Percentiles rank a stretch among this genome's conserved stretches.
Conservation (phyloP, 257 asterid species). For the Hygrophila difformis region DNA sequence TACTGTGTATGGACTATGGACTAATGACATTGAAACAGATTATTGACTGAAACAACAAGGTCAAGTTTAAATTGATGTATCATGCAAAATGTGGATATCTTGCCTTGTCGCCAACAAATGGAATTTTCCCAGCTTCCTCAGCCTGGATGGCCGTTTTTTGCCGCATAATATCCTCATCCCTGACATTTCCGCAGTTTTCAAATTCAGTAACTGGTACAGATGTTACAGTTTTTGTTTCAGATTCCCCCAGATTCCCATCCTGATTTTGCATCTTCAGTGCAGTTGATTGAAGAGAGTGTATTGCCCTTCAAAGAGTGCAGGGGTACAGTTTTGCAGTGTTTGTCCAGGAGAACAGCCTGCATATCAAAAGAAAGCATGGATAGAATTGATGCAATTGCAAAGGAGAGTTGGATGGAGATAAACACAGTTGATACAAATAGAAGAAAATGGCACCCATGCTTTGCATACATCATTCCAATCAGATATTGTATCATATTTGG, state of each 20-base stretch:
- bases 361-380: slow-evolving; percentile 10
- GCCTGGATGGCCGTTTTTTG: slow-evolving; percentile 71
- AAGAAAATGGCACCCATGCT: too few species aligned
- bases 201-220: slow-evolving; percentile 30
- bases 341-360: slow-evolving; percentile 14
- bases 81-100: too few species aligned
- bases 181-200: slow-evolving; percentile 51
- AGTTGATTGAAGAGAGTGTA: slow-evolving; percentile 5
- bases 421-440: too few species aligned
- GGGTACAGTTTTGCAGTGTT: slow-evolving; percentile 10
- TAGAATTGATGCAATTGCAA: too few species aligned
- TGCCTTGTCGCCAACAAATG: slow-evolving; percentile 86
- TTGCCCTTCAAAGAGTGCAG: slow-evolving; percentile 4
- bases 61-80: too few species aligned
- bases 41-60: too few species aligned
- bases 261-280: slow-evolving; percentile 3
- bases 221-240: slow-evolving; percentile 28
- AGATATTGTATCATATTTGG: too few species aligned
- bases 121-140: slow-evolving; percentile 61
- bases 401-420: too few species aligned
- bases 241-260: slow-evolving; percentile 33
- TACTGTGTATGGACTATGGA: not conserved
- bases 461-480: too few species aligned
- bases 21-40: too few species aligned
- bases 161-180: slow-evolving; percentile 72